phyloP scores from a whole-genome alignment of 139 green algal species.

The Chlorella sp. region DNA sequence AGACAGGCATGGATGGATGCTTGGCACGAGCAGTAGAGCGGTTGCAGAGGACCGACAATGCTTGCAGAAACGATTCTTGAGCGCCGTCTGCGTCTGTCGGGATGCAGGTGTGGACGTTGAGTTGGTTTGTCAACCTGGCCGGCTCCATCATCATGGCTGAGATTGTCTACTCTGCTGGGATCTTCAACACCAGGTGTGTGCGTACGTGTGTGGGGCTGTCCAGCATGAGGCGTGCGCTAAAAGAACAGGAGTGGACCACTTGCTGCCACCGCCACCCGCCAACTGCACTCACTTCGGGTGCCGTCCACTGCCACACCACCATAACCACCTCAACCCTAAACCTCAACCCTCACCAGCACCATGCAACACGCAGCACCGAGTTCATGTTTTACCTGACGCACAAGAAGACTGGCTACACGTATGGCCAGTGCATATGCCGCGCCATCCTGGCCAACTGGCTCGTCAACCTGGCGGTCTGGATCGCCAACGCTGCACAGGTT shows the following conservation, averaged over 20 bases:
- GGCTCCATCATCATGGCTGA: neutral
- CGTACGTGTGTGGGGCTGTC: neutral
- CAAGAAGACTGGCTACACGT: neutral
- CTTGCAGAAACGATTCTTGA: too few relatives aligned
- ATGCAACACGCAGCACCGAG: neutral
- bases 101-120: neutral
- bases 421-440: neutral
- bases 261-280: neutral
- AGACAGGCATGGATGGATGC: too few relatives aligned
- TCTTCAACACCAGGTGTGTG: neutral
- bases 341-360: too few relatives aligned
- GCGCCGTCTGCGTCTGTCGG: too few relatives aligned
- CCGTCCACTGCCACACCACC: neutral
- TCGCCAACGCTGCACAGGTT: constrained; percentile 42
- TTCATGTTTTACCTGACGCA: neutral
- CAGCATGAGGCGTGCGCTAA: too few relatives aligned
- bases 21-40: too few relatives aligned
- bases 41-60: too few relatives aligned
- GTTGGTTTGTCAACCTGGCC: constrained; percentile 1
- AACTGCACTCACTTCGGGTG: neutral
- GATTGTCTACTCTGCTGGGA: neutral
- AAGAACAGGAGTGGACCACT: too few relatives aligned
- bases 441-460: constrained; percentile 45
- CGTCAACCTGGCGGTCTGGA: constrained; percentile 40
- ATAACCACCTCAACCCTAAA: too few relatives aligned